Base-by-base conservation (phyloP, 1,139 yeast genomes). In the Geotrichum europaeum region DNA sequence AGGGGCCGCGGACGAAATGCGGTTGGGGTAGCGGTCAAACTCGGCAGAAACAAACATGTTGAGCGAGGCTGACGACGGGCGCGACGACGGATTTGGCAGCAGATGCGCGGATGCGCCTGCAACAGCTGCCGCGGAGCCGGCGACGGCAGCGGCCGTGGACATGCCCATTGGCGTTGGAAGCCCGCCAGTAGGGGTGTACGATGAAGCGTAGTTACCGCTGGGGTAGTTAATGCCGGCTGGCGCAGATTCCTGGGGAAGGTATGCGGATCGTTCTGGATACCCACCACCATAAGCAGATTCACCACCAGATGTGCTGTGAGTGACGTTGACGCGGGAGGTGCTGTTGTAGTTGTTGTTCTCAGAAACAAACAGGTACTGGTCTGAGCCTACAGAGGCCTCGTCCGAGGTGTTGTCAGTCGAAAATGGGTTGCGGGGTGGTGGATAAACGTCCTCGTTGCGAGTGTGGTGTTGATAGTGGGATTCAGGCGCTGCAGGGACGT, bases 1-100 rank as follows among this genome's bases (percentile, higher is more conserved):
- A 7, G 47, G 47, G n/a, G 47, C 47, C 18, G 72, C 73, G 5
- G 73, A 69, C n/a, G 69, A 65, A 50, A 71, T 68, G 40, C 76
- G 66, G 54, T 72, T 68, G n/a, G 78, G 77, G 63, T 75, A 75
- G 53, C 78, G 68, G 66, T 75, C 77, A 57, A 70, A 73, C 59
- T 73, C 77, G 12, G 68, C 64, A 9, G 75, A 66, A 34, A 64
- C 64, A 65, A 68, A 61, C 51, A 54, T 45, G 15, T 54, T 51
- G 22, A 62, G 62, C 7, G 62, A 58, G n/a, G 62, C 32, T 3
- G 60, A 55, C 2, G 64, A 59, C 12, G 61, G 63, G 30, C 53
- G 52, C 3, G 60, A 56, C 9, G 56, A 40, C 12, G 55, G 58
- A 15, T 47, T 34, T 7, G 52, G 51, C 25, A 59, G 36, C 15